phyloP scores from a whole-genome alignment of 2,329 filamentous ascomycete species.

The Pestalotiopsis sp. region DNA sequence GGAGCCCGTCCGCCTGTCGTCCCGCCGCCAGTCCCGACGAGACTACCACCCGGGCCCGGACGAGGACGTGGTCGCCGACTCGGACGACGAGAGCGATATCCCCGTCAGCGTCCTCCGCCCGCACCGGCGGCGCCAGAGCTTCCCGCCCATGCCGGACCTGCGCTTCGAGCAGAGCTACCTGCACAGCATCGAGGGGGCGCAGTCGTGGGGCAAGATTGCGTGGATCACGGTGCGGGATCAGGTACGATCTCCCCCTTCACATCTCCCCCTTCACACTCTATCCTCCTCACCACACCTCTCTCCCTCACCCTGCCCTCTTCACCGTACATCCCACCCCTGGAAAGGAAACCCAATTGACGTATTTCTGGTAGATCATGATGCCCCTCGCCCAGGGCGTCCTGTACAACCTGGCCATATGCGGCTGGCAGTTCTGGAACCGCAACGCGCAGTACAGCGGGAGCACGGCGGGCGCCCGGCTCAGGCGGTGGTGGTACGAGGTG shows the following conservation, averaged over 20 bases:
- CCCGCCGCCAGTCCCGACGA: constrained; percentile 19
- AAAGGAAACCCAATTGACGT: not conserved
- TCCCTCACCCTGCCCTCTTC: too few relatives aligned
- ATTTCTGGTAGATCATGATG: constrained; percentile 68
- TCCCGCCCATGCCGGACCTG: constrained; percentile 79
- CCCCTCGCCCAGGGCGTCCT: constrained; percentile 84
- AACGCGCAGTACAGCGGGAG: constrained; percentile 76
- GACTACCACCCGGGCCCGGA: constrained; percentile 31
- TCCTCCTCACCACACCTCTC: too few relatives aligned
- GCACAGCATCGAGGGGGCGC: constrained; percentile 79
- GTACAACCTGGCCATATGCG: constrained; percentile 83
- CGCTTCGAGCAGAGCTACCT: constrained; percentile 98
- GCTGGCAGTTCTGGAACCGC: constrained; percentile 90
- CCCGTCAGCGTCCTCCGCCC: constrained; percentile 66
- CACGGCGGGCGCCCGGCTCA: constrained; percentile 73
- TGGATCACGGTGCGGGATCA: constrained; percentile 90
- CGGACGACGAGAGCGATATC: constrained; percentile 64
- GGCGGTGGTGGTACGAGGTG: constrained; percentile 93
- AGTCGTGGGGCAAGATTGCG: constrained; percentile 77
- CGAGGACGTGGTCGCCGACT: constrained; percentile 44
- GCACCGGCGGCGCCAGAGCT: constrained; percentile 35
- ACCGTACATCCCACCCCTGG: too few relatives aligned
- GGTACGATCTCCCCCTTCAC: constrained; percentile 47
- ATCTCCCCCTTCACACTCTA: too few relatives aligned
- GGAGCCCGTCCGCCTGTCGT: constrained; percentile 54